A percentile compares a stretch with the other conserved stretches of the same genome.
Evolutionary conservation across 2,329 filamentous ascomycete genomes (phyloP).

Genomic region (Microdochium paspali): DNA sequence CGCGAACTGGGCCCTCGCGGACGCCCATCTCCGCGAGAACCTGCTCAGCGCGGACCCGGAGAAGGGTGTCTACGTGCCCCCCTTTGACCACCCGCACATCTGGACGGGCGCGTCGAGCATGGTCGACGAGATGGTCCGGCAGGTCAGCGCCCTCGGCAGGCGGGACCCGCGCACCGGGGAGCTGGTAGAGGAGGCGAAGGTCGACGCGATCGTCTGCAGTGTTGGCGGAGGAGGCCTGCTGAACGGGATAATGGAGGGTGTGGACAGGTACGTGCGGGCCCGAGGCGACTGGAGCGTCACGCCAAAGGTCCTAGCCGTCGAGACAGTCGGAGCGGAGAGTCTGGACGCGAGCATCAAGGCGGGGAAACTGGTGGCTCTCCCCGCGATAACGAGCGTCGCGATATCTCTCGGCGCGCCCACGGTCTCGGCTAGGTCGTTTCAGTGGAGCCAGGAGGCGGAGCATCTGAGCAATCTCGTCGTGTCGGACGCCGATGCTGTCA

Average conservation of each 20-base stretch:
- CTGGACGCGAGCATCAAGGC: slow-evolving; percentile 53
- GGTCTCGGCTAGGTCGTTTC: slow-evolving; percentile 60
- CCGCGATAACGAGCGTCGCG: slow-evolving; percentile 66
- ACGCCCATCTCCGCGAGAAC: slow-evolving; percentile 51
- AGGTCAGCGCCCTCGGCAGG: slow-evolving; percentile 24
- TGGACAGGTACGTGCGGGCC: slow-evolving; percentile 33
- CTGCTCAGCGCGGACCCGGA: slow-evolving; percentile 41
- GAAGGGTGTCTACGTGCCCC: slow-evolving; percentile 54
- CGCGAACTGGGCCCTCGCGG: slow-evolving; percentile 59
- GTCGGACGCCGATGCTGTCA: slow-evolving; percentile 68
- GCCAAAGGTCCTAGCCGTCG: slow-evolving; percentile 58
- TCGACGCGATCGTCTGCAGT: slow-evolving; percentile 66
- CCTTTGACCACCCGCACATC: slow-evolving; percentile 59
- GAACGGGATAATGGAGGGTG: slow-evolving; percentile 63
- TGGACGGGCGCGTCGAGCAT: slow-evolving; percentile 58
- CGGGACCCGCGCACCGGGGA: background rate
- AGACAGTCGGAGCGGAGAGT: slow-evolving; percentile 66
- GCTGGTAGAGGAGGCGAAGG: slow-evolving; percentile 14
- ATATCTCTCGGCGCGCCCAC: slow-evolving; percentile 63
- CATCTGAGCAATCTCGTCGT: slow-evolving; percentile 50
- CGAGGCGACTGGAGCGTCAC: slow-evolving; percentile 8
- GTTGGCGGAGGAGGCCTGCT: slow-evolving; percentile 77
- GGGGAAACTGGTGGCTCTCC: slow-evolving; percentile 50
- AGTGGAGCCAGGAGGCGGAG: slow-evolving; percentile 43
- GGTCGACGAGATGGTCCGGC: slow-evolving; percentile 37